phyloP scores from a whole-genome alignment of 2,329 filamentous ascomycete species.

The Xylariomycetidae sp. region DNA sequence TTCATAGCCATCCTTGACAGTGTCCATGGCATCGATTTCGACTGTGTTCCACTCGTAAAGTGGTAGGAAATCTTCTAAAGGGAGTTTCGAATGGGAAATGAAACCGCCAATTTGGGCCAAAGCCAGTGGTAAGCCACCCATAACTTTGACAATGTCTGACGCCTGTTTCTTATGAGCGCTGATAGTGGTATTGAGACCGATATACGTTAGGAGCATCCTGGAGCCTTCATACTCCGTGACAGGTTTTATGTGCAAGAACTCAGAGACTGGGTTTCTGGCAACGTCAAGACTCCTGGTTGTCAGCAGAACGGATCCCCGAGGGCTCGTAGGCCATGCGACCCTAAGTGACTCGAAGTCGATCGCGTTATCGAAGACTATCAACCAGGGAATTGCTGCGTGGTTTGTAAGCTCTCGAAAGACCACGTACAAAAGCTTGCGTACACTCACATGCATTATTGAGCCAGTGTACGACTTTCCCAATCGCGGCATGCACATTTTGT shows the following conservation, averaged over 20 bases:
- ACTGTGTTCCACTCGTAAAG: constrained; percentile 22
- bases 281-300: constrained; percentile 11
- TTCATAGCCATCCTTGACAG: constrained; percentile 18
- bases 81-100: constrained; percentile 18
- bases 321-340: constrained; percentile 18
- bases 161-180: constrained; percentile 10
- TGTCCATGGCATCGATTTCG: constrained; percentile 21
- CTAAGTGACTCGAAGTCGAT: constrained; percentile 20
- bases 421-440: no score
- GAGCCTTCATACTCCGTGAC: constrained; percentile 9
- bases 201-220: constrained; percentile 21
- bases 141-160: constrained; percentile 12
- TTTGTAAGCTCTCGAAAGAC: no score
- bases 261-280: constrained; percentile 3
- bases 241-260: constrained; percentile 4
- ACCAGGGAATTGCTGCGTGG: constrained; percentile 6
- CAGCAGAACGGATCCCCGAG: constrained; percentile 9
- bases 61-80: constrained; percentile 22
- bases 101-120: constrained; percentile 26
- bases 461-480: constrained; percentile 23
- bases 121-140: constrained; percentile 26
- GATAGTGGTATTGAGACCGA: constrained; percentile 13
- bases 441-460: constrained; percentile 13
- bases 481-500: constrained; percentile 13
- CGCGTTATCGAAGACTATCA: constrained; percentile 27